Evolutionary conservation across 2,329 filamentous ascomycete genomes (phyloP), one percentile per base, ranked within the genome.

Genomic region (Epichloe sylvatica): DNA sequence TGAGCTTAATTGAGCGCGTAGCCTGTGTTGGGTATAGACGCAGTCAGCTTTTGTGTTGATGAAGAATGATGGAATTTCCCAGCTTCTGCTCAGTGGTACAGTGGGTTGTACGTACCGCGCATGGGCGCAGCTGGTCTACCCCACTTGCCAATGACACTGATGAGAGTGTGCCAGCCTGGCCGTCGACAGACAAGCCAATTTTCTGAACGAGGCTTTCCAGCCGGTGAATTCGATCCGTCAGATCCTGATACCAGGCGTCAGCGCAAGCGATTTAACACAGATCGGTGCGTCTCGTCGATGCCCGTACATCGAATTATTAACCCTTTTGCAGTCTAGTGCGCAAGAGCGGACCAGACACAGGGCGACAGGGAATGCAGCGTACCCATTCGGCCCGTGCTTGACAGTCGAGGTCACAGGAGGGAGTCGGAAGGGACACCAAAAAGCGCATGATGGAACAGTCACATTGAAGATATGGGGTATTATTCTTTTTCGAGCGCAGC

Each of bases 201-300:
- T 49, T 38, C 21, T 50, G 36, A 21, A 54, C 45, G 23, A 53
- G 47, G 19, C 35, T 46, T 37, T 53, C 52, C 17, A 53, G 50
- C 17, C 47, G 25, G 7, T 40, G 47, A 30, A 53, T 50, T 9
- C 52, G 46, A 50, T 49, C 19, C 8, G 37, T 48, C 9, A 56
- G 25, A 19, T 55, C 51, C 38, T 51, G 30, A n/a, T 36, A 2
- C 19, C 9, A 12, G 39, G 8, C 13, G 34, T 49, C 35, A 49
- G 47, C 35, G 9, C n/a, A 37, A 37, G 35, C 5, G 13, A 13
- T 13, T n/a, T 37, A 2, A 13, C 0, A 37, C 35, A 37, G 35
- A n/a, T 13, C 3, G 15, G 35, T 37, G 12, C 12, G 12, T n/a
- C 35, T 7, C 7, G 12, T 5, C 1, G 13, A 37, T n/a, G 35